phyloP scores from a whole-genome alignment of 805 yeast genomes.

The Cyberlindnera euphorbiiphila region DNA sequence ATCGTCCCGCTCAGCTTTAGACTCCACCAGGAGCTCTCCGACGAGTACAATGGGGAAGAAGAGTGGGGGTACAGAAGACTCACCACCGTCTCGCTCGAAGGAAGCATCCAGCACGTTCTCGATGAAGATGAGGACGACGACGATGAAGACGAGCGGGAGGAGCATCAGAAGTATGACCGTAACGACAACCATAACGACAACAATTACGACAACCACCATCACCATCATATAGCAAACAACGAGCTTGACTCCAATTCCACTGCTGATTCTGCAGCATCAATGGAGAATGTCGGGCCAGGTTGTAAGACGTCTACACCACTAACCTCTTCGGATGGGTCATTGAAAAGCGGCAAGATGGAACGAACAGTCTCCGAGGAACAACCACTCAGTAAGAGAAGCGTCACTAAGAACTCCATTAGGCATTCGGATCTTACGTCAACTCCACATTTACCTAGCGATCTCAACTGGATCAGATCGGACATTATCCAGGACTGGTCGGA shows the following conservation, averaged over 20 bases:
- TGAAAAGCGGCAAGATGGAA: slow-evolving; percentile 13
- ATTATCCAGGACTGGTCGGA: slow-evolving; percentile 70
- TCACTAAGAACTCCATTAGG: slow-evolving; percentile 33
- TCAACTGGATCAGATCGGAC: slow-evolving; percentile 72
- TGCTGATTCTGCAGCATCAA: slow-evolving; percentile 3
- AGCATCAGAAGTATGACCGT: too few species aligned
- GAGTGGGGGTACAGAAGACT: slow-evolving; percentile 93
- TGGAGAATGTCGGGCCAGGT: slow-evolving; percentile 16
- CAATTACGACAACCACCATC: too few species aligned
- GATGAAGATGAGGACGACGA: slow-evolving; percentile 23
- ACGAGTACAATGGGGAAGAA: slow-evolving; percentile 72
- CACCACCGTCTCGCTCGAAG: slow-evolving; percentile 83
- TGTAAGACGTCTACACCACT: slow-evolving; percentile 17
- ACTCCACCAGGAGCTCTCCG: slow-evolving; percentile 78
- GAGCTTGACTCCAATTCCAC: slow-evolving; percentile 5
- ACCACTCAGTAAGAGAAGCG: slow-evolving; percentile 31
- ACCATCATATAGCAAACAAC: too few species aligned
- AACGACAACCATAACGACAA: too few species aligned
- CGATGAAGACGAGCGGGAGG: slow-evolving; percentile 11
- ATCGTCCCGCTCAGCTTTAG: slow-evolving; percentile 84
- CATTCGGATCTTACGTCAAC: slow-evolving; percentile 21
- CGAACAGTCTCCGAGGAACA: slow-evolving; percentile 16
- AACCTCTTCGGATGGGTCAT: slow-evolving; percentile 13
- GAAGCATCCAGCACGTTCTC: slow-evolving; percentile 49
- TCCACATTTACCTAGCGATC: slow-evolving; percentile 49